Base-by-base conservation (phyloP, 768 basidiomycete genomes). In the Suillus luteus region DNA sequence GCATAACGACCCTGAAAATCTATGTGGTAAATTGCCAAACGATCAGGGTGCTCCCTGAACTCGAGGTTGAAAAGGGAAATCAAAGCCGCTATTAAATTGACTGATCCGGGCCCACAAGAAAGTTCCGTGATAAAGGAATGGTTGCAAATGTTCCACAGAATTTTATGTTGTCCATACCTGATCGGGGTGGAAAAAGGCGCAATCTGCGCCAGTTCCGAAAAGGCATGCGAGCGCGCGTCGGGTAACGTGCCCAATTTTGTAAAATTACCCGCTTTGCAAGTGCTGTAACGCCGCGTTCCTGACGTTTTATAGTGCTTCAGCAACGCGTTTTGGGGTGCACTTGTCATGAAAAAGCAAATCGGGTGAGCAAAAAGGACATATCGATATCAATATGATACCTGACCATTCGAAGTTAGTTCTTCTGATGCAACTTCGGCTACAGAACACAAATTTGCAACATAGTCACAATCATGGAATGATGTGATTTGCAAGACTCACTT, bases 1-100 rank as follows among this genome's bases (percentile, higher is more conserved):
- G 57, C 57, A 31, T 58, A 12, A 27, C 17, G 38, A 58, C 57
- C 57, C 57, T 58, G 57, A 58, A 58, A 58, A 58, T 58, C 57
- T 58, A 41, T 27, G 27, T 17, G 8, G 27, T 40, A 19, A 19
- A 27, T 41, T 38, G 15, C 37, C 22, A 55, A 55, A 22, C 14
- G 55, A 55, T 41, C 57, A 27, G 38, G 57, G 57, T 58, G 24
- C 27, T 58, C 57, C 57, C 57, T 58, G 57, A 58, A 41, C 27
- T 58, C 19, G 40, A 40, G 22, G 55, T 57, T 38, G 24, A 40
- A 38, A 57, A 57, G 40, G 57, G 40, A 41, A 41, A 58, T 40
- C 55, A 41, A 58, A 15, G 17, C 40, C 40, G 40, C 38, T 19
- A 41, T 58, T 41, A 41, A 19, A 19, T 24, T 5, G 22, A 38